A percentile compares a stretch with the other conserved stretches of the same genome.
Evolutionary conservation across 345 rosid genomes (phyloP).

Genomic region (Jatropha curcas): DNA sequence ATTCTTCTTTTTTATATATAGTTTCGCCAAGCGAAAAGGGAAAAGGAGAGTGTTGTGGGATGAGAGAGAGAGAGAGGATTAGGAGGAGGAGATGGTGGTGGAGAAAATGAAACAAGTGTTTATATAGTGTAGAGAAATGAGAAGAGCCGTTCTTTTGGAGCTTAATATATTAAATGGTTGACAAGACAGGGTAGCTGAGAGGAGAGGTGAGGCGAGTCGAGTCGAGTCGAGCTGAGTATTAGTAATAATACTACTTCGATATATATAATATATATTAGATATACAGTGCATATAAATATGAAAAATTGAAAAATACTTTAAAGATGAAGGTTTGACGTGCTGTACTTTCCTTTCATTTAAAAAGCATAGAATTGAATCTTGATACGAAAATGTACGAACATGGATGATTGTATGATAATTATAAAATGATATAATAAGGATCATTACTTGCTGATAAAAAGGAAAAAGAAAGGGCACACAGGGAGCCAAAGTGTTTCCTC

Average conservation of each 20-base stretch:
- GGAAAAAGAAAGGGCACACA: not conserved
- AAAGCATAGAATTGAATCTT: conserved; percentile 21
- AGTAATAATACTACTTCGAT: conserved; percentile 11
- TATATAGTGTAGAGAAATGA: conserved; percentile 41
- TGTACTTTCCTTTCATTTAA: conserved; percentile 30
- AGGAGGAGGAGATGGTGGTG: conserved; percentile 18
- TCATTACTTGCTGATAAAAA: not conserved
- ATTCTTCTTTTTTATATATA: conserved; percentile 17
- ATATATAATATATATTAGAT: not conserved
- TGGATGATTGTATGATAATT: not conserved
- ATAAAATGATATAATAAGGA: not conserved
- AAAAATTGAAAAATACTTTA: not conserved
- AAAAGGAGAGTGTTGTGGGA: not conserved
- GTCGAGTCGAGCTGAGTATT: conserved; percentile 13
- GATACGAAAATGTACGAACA: conserved; percentile 63
- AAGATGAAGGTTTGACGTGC: conserved; percentile 34
- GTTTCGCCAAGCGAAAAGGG: not conserved
- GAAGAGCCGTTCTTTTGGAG: conserved; percentile 21
- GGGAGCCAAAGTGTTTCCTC: not conserved
- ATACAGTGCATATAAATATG: not conserved
- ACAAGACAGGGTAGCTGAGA: conserved; percentile 43
- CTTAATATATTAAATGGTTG: conserved; percentile 45
- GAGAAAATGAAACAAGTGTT: conserved; percentile 29
- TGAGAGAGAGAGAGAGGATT: conserved; percentile 12
- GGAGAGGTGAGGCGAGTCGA: too few relatives aligned